Evolutionary conservation across 139 green algal genomes (phyloP).

Genomic region (Zygnema cylindricum): DNA sequence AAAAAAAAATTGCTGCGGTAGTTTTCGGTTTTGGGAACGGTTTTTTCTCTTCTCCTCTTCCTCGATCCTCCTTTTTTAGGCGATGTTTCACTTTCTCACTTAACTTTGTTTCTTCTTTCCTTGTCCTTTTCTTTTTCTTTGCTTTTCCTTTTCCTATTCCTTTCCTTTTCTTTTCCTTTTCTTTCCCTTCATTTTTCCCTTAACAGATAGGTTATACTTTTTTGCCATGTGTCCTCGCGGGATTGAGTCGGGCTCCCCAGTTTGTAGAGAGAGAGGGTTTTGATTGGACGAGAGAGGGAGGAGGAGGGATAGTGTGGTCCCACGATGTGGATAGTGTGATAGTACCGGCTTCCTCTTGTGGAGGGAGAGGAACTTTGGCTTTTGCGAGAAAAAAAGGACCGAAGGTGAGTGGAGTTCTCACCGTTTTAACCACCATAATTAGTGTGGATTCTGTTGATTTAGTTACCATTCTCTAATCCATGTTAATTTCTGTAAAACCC

Average conservation of each 20-base stretch:
- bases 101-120: neutral
- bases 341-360: slow-evolving; percentile 39
- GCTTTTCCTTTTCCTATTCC: neutral
- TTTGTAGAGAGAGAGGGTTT: slow-evolving; percentile 15
- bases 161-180: neutral
- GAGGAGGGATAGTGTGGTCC: slow-evolving; percentile 22
- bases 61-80: no score
- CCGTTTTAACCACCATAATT: no score
- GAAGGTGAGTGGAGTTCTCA: no score
- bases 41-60: no score
- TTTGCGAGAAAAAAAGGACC: neutral
- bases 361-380: slow-evolving; percentile 3
- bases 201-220: slow-evolving; percentile 56
- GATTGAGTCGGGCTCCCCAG: slow-evolving; percentile 43
- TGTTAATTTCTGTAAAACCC: no score
- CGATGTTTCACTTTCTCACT: no score
- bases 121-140: slow-evolving; percentile 19
- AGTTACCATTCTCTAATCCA: no score
- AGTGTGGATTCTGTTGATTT: no score
- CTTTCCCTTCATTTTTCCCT: neutral
- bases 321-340: slow-evolving; percentile 61
- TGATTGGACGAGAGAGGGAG: no score
- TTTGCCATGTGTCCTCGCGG: slow-evolving; percentile 54
- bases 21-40: no score
- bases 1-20: no score